Percentiles rank a stretch among this genome's conserved stretches.
These are phyloP conservation scores for Thraustotheca clavata DNA, from an alignment of 352 stramenopile species.

Conservation along the genomic window DNA sequence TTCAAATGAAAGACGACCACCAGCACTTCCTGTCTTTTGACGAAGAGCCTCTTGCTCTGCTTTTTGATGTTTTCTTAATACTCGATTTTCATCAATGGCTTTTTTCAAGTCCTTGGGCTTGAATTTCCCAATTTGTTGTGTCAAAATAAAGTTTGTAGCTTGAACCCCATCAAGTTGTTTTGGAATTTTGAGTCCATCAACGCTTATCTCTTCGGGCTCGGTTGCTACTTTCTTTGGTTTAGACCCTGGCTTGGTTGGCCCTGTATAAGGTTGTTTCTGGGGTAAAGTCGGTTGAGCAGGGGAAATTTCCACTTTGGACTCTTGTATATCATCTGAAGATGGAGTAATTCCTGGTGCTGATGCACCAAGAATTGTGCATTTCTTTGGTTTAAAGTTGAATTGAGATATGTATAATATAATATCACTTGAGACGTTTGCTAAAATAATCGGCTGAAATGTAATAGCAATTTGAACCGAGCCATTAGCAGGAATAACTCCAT, in stretches of 20 bases:
- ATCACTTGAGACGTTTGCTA: slow-evolving; percentile 53
- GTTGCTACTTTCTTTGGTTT: not conserved
- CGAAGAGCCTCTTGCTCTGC: slow-evolving; percentile 50
- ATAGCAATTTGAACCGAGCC: slow-evolving; percentile 55
- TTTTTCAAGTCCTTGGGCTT: slow-evolving; percentile 87
- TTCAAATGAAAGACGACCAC: slow-evolving; percentile 34
- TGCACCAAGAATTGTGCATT: slow-evolving; percentile 54
- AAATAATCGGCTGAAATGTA: slow-evolving; percentile 57
- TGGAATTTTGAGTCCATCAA: slow-evolving; percentile 64
- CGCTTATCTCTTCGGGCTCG: slow-evolving; percentile 26
- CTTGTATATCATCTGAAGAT: not conserved
- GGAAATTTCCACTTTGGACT: slow-evolving; percentile 2
- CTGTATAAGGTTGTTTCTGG: too few relatives aligned
- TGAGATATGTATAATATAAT: slow-evolving; percentile 71
- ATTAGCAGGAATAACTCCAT: slow-evolving; percentile 60
- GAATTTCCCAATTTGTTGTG: slow-evolving; percentile 81
- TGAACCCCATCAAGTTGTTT: slow-evolving; percentile 41
- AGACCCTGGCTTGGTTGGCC: not conserved
- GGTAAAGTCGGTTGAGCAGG: not conserved
- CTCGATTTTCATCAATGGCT: slow-evolving; percentile 70
- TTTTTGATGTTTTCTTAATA: slow-evolving; percentile 51
- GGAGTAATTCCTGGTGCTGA: slow-evolving; percentile 31
- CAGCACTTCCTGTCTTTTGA: slow-evolving; percentile 3
- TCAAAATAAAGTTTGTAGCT: slow-evolving; percentile 79
- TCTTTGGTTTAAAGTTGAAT: slow-evolving; percentile 53